Evolutionary conservation across 2,329 filamentous ascomycete species (phyloP).

Genomic region (Colletotrichum sp.): DNA sequence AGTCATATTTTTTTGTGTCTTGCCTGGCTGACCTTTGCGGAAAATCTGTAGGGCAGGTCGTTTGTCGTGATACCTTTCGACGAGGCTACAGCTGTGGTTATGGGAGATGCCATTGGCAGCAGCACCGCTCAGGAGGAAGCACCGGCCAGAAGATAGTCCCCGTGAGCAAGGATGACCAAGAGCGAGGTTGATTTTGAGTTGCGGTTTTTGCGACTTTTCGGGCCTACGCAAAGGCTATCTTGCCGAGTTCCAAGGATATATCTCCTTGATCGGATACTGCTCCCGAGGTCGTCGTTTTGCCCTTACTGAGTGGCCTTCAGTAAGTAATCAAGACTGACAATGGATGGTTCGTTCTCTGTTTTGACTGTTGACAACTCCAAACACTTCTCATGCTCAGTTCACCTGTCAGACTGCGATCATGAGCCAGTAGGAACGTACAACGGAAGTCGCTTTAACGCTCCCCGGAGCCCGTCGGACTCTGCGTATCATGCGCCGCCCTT

Average conservation of each 20-base stretch:
- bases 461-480: neutral
- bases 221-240: neutral
- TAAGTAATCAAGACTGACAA: neutral
- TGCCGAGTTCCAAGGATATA: neutral
- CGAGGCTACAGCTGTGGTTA: neutral
- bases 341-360: neutral
- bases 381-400: neutral
- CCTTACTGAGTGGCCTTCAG: neutral
- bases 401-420: neutral
- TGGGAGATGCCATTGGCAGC: neutral
- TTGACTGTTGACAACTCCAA: neutral
- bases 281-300: neutral
- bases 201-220: neutral
- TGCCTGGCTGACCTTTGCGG: neutral
- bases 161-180: neutral
- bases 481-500: neutral
- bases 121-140: too few species aligned
- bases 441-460: neutral
- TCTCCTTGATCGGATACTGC: neutral
- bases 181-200: neutral
- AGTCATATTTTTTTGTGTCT: neutral
- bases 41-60: neutral
- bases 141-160: neutral
- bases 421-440: neutral
- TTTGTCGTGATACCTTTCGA: neutral